Evolutionary conservation across 768 basidiomycete genomes (phyloP).

Genomic region (Tephrocybe rancida): DNA sequence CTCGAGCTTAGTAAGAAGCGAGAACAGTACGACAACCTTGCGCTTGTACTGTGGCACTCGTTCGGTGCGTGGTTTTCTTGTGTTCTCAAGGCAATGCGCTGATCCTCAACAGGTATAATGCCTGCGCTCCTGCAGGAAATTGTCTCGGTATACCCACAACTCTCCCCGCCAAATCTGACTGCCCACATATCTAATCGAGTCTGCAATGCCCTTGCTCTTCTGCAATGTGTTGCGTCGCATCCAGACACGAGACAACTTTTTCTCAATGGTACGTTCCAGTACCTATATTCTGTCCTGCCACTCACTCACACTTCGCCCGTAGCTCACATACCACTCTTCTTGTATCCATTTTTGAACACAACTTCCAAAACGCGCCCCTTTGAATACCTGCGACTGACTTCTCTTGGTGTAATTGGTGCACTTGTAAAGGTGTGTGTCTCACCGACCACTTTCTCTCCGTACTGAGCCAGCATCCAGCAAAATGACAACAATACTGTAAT

Average conservation of each 20-base stretch:
- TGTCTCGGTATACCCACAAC: conserved; percentile 94
- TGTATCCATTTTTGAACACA: conserved; percentile 99
- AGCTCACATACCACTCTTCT: conserved; percentile 98
- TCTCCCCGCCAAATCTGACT: conserved; percentile 94
- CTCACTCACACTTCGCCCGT: conserved; percentile 56
- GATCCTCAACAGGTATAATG: conserved; percentile 78
- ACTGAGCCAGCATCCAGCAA: conserved; percentile 60
- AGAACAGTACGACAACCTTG: conserved; percentile 98
- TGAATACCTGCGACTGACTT: conserved; percentile 98
- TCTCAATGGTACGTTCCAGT: conserved; percentile 71
- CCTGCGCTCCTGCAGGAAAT: conserved; percentile 96
- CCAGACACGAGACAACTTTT: conserved; percentile 95
- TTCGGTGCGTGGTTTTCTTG: conserved; percentile 63
- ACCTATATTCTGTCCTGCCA: conserved; percentile 23
- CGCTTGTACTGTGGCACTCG: conserved; percentile 96
- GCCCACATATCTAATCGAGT: conserved; percentile 98
- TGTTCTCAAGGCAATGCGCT: background rate
- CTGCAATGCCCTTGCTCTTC: conserved; percentile 95
- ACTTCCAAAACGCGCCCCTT: conserved; percentile 99
- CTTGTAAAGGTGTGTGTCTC: conserved; percentile 81
- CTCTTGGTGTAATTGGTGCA: conserved; percentile 98
- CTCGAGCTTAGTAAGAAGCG: conserved; percentile 98
- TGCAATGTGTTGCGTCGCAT: conserved; percentile 98
- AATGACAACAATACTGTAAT: conserved; percentile 99
- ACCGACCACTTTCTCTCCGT: background rate